phyloP scores from a whole-genome alignment of 768 basidiomycete species.

The Panaeolus cyanescens region DNA sequence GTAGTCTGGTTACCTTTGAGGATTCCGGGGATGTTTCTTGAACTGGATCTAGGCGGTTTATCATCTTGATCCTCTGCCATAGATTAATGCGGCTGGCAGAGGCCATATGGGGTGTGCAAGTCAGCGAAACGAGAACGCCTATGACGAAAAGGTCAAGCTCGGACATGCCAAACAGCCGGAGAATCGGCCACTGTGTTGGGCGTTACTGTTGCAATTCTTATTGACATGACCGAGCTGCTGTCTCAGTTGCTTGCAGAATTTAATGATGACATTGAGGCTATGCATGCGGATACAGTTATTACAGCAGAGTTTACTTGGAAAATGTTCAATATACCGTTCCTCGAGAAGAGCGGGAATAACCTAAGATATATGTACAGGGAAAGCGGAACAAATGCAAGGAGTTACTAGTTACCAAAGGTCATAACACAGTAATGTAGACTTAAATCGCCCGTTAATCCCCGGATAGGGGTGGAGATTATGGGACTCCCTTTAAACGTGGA shows the following conservation, averaged over 20 bases:
- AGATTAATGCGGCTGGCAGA: neutral
- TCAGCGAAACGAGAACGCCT: neutral
- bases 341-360: neutral
- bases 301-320: neutral
- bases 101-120: neutral
- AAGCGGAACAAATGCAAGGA: neutral
- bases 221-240: neutral
- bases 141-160: neutral
- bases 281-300: neutral
- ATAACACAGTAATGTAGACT: neutral
- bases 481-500: neutral
- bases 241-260: neutral
- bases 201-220: too few relatives aligned
- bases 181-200: too few relatives aligned
- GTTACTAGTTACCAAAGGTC: neutral
- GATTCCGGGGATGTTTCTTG: too few relatives aligned
- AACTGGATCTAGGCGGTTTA: too few relatives aligned
- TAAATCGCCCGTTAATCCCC: neutral
- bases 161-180: neutral
- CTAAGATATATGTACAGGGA: neutral
- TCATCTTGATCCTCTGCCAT: too few relatives aligned
- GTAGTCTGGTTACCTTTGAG: too few relatives aligned
- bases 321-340: neutral
- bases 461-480: neutral
- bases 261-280: neutral